Evolutionary conservation across 352 stramenopile genomes (phyloP).

Genomic region (Phytophthora pluvialis): DNA sequence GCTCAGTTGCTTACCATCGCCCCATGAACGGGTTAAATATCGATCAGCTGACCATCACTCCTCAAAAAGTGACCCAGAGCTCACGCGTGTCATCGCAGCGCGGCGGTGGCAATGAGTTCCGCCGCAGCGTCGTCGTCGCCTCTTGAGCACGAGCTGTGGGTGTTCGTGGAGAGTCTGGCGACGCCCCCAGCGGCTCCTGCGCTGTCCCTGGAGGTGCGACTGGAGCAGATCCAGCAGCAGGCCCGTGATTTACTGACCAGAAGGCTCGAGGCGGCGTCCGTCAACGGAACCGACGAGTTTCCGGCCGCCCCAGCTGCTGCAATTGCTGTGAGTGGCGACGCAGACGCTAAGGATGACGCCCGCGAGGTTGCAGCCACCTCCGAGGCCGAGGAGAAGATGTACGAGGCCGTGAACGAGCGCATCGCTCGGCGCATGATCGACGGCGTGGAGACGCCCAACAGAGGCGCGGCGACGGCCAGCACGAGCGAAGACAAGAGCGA

Average conservation of each 20-base stretch:
- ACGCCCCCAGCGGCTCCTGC: background rate
- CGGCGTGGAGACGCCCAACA: slow-evolving; percentile 22
- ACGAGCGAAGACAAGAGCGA: slow-evolving; percentile 76
- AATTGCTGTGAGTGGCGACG: background rate
- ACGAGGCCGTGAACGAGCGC: slow-evolving; percentile 67
- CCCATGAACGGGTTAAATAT: background rate
- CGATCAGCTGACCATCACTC: background rate
- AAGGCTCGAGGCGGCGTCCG: slow-evolving; percentile 13
- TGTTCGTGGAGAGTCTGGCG: slow-evolving; percentile 51
- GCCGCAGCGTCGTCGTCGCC: background rate
- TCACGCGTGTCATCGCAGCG: slow-evolving; percentile 4
- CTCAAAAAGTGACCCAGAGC: background rate
- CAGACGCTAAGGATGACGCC: slow-evolving; percentile 1
- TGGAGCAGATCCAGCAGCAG: slow-evolving; percentile 42
- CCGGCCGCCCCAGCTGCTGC: background rate
- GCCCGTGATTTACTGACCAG: slow-evolving; percentile 45
- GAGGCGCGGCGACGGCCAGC: slow-evolving; percentile 13
- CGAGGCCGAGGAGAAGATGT: slow-evolving; percentile 42
- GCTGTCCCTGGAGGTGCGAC: slow-evolving; percentile 16
- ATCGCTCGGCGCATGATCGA: slow-evolving; percentile 67
- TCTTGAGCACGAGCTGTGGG: slow-evolving; percentile 53
- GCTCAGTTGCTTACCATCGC: no score
- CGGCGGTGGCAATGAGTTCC: slow-evolving; percentile 27
- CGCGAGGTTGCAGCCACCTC: slow-evolving; percentile 5
- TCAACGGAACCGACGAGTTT: slow-evolving; percentile 19